phyloP scores from a whole-genome alignment of 1,284 basidiomycete genomes.

The Boletus chippewaensis region DNA sequence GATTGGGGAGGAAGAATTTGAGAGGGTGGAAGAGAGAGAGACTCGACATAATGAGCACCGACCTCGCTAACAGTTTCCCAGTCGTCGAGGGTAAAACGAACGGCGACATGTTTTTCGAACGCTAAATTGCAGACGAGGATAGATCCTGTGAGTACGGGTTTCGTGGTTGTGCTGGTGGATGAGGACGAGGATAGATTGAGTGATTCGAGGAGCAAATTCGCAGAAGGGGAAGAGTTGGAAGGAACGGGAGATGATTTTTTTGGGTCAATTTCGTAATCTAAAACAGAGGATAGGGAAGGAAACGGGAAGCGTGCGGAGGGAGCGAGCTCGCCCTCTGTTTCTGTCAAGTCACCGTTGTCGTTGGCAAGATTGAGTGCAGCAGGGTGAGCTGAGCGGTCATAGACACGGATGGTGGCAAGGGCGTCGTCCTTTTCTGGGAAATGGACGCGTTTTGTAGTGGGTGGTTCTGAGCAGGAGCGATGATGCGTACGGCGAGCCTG shows the following conservation, averaged over 20 bases:
- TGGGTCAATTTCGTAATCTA: slow-evolving; percentile 41
- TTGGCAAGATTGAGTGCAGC: slow-evolving; percentile 43
- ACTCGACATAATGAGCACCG: slow-evolving; percentile 55
- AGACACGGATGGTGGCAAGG: slow-evolving; percentile 78
- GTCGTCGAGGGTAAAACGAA: slow-evolving; percentile 88
- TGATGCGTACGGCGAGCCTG: slow-evolving; percentile 30
- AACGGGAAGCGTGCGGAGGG: slow-evolving; percentile 33
- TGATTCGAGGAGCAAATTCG: slow-evolving; percentile 47
- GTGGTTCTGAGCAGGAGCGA: slow-evolving; percentile 57
- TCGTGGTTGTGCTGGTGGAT: slow-evolving; percentile 22
- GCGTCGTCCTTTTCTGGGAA: slow-evolving; percentile 63
- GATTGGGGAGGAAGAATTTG: slow-evolving; percentile 20
- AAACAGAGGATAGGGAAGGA: slow-evolving; percentile 42
- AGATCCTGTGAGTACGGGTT: slow-evolving; percentile 49
- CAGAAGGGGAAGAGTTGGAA: slow-evolving; percentile 26
- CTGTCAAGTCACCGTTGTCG: slow-evolving; percentile 58
- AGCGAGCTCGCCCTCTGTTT: slow-evolving; percentile 56
- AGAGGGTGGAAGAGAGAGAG: slow-evolving; percentile 43
- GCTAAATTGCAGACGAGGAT: slow-evolving; percentile 79
- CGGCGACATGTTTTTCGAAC: slow-evolving; percentile 82
- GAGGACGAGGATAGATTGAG: slow-evolving; percentile 39
- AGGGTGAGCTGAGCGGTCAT: slow-evolving; percentile 69
- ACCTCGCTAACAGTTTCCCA: slow-evolving; percentile 95
- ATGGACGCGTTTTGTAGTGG: slow-evolving; percentile 84
- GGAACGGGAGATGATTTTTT: slow-evolving; percentile 41